Base-by-base conservation (phyloP, 2,329 filamentous ascomycete genomes). In the Xylogone sp. region DNA sequence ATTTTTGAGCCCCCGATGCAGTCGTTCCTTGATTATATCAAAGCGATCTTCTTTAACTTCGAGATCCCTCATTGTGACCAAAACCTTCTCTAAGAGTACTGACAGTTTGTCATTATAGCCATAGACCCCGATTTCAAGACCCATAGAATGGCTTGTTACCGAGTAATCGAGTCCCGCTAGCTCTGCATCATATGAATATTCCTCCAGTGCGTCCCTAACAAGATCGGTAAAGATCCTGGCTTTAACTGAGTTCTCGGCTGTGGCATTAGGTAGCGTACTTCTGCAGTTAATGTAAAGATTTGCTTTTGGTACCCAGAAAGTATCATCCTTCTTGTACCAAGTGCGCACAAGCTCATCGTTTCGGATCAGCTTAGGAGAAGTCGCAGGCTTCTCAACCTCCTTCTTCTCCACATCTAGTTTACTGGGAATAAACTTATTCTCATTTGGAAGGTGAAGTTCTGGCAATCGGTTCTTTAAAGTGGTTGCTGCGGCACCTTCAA, bases 241-340 rank as follows among this genome's bases (percentile, higher is more conserved):
- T 65, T 94, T 90, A 54, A 95, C 84, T 27, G 82, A 77, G 55
- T 88, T 92, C 51, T 87, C 84, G 1, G 91, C 88, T 3, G 88
- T 91, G 1, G 88, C 81, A 66, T 84, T 85, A n/a, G 88, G 84
- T 44, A 96, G 71, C 0, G 91, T 88, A 53, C 86, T 96, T 61
- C 86, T 83, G 58, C 95, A 78, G 59, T 86, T 90, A 57, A 96
- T 82, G 58, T 91, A 82, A 18, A 97, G 75, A 53, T 91, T 94
- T 3, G 90, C 94, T 69, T 96, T 96, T 8, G 94, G 94, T 9
- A 97, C 94, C 92, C 93, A 97, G 70, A 97, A 99, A 0, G 86
- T 91, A 62, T 99, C 94, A 63, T 99, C 94, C 71, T 97, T 97
- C 76, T 99, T 99, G 76, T 86, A 97, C 94, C 94, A 99, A 2